Base-by-base conservation (phyloP, 2,329 filamentous ascomycete species). In the Ceratocystis harringtonii region DNA sequence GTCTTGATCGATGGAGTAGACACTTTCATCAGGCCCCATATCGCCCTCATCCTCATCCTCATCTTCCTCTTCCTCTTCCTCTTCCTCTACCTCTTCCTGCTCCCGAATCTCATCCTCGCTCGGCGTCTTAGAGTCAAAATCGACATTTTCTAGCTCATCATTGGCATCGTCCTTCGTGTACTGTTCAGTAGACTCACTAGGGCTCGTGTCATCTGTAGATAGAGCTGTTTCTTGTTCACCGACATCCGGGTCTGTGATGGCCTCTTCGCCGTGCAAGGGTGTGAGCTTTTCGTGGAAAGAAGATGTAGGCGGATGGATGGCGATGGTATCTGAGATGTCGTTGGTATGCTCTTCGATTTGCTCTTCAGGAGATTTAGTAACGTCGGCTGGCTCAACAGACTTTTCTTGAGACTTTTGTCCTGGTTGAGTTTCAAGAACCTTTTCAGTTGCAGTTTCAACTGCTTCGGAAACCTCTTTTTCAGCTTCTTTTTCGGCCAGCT, bases 91-190 rank as follows among this genome's bases (percentile, higher is more conserved):
- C 7, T 48, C 61, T 8, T 62, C 61, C 4, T 32, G 25, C 8
- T 62, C 61, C 22, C n/a, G 43, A 10, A 50, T n/a, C 28, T 62
- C 61, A 30, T 62, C 61, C 25, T 62, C 61, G 17, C 7, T 17
- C n/a, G 30, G 45, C n/a, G 44, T 50, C 30, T 62, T 48, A 2
- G 30, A 22, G 19, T 48, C 55, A 58, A 2, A 4, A 7, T 19
- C 19, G n/a, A 32, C 5, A 10, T 36, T 30, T 10, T 25, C 32
- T 8, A 30, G 32, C 25, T 58, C 55, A n/a, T 58, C 55, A 19
- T 58, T 4, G 4, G 3, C 12, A 25, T 58, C 28, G 17, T 17
- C n/a, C 15, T 58, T 36, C 25, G 19, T 4, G 17, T 30, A 3
- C n/a, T 5, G 15, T 17, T 58, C 28, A n/a, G 55, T 12, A n/a